Percentiles rank a stretch among this genome's conserved stretches.
These are phyloP conservation scores for Fusarium sp. DNA, from an alignment of 2,329 filamentous ascomycete genomes.

Conservation along the genomic window DNA sequence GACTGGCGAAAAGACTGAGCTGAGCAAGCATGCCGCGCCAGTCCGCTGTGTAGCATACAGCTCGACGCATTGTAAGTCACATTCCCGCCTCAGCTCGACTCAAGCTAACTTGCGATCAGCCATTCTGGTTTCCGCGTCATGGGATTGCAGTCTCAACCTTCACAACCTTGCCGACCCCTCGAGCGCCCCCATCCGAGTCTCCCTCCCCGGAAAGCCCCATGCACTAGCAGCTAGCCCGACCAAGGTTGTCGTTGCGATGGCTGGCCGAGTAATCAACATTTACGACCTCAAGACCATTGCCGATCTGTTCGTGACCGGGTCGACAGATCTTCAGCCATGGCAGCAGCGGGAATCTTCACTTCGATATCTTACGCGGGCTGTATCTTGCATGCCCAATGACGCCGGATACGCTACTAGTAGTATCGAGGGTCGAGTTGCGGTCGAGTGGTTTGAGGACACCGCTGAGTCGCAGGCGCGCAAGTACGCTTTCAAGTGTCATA, in stretches of 20 bases:
- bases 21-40: constrained; percentile 83
- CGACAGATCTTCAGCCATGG: constrained; percentile 78
- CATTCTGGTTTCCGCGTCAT: constrained; percentile 88
- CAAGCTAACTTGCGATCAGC: constrained; percentile 54
- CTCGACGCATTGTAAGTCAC: constrained; percentile 70
- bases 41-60: constrained; percentile 89
- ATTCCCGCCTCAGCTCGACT: neutral
- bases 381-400: constrained; percentile 97
- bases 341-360: constrained; percentile 93
- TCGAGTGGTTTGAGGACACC: constrained; percentile 97
- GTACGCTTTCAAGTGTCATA: constrained; percentile 99
- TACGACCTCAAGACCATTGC: constrained; percentile 84
- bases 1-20: constrained; percentile 76
- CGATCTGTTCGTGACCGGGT: constrained; percentile 59
- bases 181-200: constrained; percentile 71
- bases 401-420: constrained; percentile 91
- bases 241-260: constrained; percentile 96
- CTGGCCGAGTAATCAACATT: constrained; percentile 90
- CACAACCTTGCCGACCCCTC: constrained; percentile 72
- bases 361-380: constrained; percentile 94
- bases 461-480: constrained; percentile 89
- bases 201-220: constrained; percentile 88
- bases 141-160: constrained; percentile 91
- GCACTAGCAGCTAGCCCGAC: constrained; percentile 81
- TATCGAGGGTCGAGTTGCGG: constrained; percentile 95